phyloP scores from a whole-genome alignment of 148 eudicot genomes.

The Chenopodium berlandieri region DNA sequence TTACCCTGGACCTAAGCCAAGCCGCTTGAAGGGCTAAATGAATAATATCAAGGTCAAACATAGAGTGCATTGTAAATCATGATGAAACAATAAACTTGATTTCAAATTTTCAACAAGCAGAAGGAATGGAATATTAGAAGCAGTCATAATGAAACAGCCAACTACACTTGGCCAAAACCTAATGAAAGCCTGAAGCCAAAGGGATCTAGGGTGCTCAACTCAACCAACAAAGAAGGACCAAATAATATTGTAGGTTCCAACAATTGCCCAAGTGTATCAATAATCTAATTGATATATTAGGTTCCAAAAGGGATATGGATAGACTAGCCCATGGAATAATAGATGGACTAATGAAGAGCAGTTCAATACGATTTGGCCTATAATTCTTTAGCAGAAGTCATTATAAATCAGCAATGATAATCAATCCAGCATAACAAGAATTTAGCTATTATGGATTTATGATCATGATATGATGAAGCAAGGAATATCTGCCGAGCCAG shows the following conservation, averaged over 20 bases:
- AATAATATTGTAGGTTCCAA: background rate
- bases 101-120: background rate
- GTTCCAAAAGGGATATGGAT: background rate
- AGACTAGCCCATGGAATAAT: background rate
- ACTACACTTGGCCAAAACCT: background rate
- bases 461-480: background rate
- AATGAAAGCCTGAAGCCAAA: background rate
- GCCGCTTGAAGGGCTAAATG: background rate
- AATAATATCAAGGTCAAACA: background rate
- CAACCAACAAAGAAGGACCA: background rate
- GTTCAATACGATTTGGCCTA: no score
- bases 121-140: background rate
- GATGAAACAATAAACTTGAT: background rate
- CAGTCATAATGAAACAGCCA: background rate
- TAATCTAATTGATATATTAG: background rate
- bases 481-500: background rate
- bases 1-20: background rate
- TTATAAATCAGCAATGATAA: background rate
- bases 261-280: background rate
- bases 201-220: background rate
- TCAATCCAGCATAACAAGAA: background rate
- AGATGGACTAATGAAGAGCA: background rate
- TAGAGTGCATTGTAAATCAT: background rate
- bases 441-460: background rate
- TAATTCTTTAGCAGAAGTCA: no score